Percentiles rank a stretch among this genome's conserved stretches.
Evolutionary conservation across 2,329 filamentous ascomycete genomes (phyloP).

Genomic region (Leptographium radiaticola): DNA sequence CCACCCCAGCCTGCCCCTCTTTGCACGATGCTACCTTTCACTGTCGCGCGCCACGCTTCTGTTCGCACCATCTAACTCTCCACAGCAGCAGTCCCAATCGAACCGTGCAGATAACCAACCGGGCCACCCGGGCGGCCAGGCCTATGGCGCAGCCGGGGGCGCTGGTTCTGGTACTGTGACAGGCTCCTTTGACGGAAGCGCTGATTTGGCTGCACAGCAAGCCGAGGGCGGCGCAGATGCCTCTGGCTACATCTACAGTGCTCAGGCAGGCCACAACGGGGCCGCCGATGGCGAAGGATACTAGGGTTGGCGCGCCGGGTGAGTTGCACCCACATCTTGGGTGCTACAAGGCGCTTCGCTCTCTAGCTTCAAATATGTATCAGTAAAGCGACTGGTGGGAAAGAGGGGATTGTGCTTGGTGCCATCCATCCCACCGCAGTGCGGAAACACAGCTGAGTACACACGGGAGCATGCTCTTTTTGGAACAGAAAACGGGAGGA

Average conservation of each 20-base stretch:
- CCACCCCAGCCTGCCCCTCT: background rate
- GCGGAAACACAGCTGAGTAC: slow-evolving; percentile 4
- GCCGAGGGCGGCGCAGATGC: slow-evolving; percentile 28
- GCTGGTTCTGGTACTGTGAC: slow-evolving; percentile 18
- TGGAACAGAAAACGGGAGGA: background rate
- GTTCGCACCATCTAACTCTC: background rate
- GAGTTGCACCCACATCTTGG: background rate
- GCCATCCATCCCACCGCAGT: background rate
- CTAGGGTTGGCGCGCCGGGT: slow-evolving; percentile 16
- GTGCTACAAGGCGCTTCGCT: background rate
- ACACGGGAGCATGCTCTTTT: background rate
- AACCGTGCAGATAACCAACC: slow-evolving; percentile 48
- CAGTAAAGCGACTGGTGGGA: slow-evolving; percentile 3
- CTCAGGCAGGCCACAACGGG: slow-evolving; percentile 46
- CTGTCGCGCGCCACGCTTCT: background rate
- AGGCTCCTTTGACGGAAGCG: slow-evolving; percentile 26
- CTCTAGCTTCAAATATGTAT: slow-evolving; percentile 5
- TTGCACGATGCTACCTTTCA: background rate
- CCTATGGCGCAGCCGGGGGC: slow-evolving; percentile 31
- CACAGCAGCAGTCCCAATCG: slow-evolving; percentile 55
- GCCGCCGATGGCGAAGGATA: slow-evolving; percentile 39
- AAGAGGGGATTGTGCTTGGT: slow-evolving; percentile 1
- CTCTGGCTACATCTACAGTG: slow-evolving; percentile 37
- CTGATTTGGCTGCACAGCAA: slow-evolving; percentile 29
- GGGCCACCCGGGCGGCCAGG: slow-evolving; percentile 38